Conservation (phyloP, 768 basidiomycete species). For the Favolaschia claudopus region DNA sequence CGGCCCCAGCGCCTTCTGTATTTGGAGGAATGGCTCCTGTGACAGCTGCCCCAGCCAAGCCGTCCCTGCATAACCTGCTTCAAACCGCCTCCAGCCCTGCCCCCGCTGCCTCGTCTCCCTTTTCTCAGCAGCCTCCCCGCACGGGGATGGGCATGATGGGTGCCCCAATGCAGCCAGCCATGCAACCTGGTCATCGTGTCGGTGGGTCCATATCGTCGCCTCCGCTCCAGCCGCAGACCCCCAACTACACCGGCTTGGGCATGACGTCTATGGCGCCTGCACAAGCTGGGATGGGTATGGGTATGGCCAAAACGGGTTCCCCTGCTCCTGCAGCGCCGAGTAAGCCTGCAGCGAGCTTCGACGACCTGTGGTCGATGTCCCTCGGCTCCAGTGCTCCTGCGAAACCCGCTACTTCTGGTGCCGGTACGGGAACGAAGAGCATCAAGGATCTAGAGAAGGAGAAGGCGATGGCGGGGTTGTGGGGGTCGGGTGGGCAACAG, state of each 20-base stretch:
- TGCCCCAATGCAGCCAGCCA: constrained; percentile 32
- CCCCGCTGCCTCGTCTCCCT: constrained; percentile 32
- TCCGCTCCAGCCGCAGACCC: constrained; percentile 36
- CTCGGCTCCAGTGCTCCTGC: constrained; percentile 55
- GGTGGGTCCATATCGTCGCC: constrained; percentile 32
- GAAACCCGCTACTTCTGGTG: constrained; percentile 44
- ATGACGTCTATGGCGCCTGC: too few relatives aligned
- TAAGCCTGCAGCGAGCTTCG: constrained; percentile 70
- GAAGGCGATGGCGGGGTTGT: constrained; percentile 81
- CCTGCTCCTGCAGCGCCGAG: constrained; percentile 39
- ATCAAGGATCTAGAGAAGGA: constrained; percentile 92
- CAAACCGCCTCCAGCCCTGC: constrained; percentile 42
- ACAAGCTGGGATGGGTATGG: neutral
- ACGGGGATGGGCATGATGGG: constrained; percentile 33
- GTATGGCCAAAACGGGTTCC: constrained; percentile 25
- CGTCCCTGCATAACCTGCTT: constrained; percentile 59
- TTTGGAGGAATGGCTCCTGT: constrained; percentile 35
- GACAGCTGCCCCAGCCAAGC: constrained; percentile 39
- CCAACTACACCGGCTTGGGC: constrained; percentile 17
- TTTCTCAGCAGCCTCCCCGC: constrained; percentile 32
- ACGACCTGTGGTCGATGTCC: constrained; percentile 89
- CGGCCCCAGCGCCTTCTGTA: constrained; percentile 47
- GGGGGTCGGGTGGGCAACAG: constrained; percentile 56
- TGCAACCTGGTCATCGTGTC: constrained; percentile 26
- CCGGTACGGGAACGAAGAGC: constrained; percentile 58